Evolutionary conservation across 2,329 filamentous ascomycete species (phyloP).

Genomic region (Penicillium sp.): DNA sequence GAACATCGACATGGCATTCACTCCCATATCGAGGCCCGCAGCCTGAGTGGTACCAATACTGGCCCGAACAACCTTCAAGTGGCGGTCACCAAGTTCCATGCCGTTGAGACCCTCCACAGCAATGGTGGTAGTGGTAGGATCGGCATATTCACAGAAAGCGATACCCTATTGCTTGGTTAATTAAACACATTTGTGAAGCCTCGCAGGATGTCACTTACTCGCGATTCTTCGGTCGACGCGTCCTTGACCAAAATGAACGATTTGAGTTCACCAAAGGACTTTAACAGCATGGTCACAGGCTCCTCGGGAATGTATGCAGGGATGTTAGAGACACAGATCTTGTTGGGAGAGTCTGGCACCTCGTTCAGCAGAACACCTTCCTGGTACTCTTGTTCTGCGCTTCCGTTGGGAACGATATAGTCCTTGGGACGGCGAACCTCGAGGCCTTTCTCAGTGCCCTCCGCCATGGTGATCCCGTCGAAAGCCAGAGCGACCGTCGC

Average conservation of each 20-base stretch:
- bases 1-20: conserved; percentile 96
- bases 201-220: conserved; percentile 53
- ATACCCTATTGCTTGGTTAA: conserved; percentile 60
- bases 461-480: conserved; percentile 83
- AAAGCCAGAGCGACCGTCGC: conserved; percentile 86
- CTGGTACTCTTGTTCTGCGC: conserved; percentile 66
- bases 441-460: conserved; percentile 58
- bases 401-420: conserved; percentile 82
- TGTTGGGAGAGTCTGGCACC: conserved; percentile 89
- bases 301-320: conserved; percentile 83
- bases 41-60: conserved; percentile 94
- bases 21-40: conserved; percentile 84
- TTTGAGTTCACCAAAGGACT: conserved; percentile 87
- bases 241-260: conserved; percentile 89
- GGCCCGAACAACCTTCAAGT: conserved; percentile 78
- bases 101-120: conserved; percentile 87
- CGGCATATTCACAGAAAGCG: conserved; percentile 90
- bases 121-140: conserved; percentile 67
- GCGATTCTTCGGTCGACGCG: conserved; percentile 72
- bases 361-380: conserved; percentile 70
- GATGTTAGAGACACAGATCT: conserved; percentile 88
- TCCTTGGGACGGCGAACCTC: conserved; percentile 86
- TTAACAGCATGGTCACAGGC: conserved; percentile 82
- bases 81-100: conserved; percentile 85
- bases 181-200: conserved; percentile 10